phyloP scores from a whole-genome alignment of 495 filamentous ascomycete species.

The Lindgomyces ingoldianus region DNA sequence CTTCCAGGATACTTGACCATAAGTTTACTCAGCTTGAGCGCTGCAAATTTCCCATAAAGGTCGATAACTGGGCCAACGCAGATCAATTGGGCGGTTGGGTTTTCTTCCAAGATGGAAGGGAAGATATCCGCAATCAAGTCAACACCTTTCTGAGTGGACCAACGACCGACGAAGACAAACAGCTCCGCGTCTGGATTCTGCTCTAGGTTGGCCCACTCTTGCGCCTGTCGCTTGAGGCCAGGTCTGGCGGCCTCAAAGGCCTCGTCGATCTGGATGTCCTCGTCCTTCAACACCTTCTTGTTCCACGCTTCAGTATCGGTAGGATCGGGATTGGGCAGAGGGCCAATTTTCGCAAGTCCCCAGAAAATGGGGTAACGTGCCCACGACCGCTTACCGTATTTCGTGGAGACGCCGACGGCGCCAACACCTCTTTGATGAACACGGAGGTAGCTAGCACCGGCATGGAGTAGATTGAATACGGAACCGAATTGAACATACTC shows the following conservation, averaged over 20 bases:
- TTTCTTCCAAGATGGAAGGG: constrained; percentile 67
- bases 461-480: constrained; percentile 73
- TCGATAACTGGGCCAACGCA: constrained; percentile 75
- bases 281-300: constrained; percentile 50
- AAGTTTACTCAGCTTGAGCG: constrained; percentile 68
- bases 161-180: constrained; percentile 76
- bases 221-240: constrained; percentile 65
- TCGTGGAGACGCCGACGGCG: constrained; percentile 71
- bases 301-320: constrained; percentile 71
- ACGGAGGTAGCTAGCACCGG: constrained; percentile 69
- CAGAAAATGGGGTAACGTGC: constrained; percentile 79
- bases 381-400: constrained; percentile 74
- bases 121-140: constrained; percentile 79
- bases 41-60: constrained; percentile 76
- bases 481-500: constrained; percentile 70
- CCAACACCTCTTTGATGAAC: constrained; percentile 75
- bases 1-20: constrained; percentile 77
- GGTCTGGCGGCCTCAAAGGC: constrained; percentile 59
- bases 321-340: constrained; percentile 74
- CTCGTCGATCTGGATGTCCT: constrained; percentile 58
- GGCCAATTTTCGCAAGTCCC: constrained; percentile 61
- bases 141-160: constrained; percentile 78
- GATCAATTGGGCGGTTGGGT: constrained; percentile 68
- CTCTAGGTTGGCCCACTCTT: constrained; percentile 74
- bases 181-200: constrained; percentile 68